A percentile compares a stretch with the other conserved stretches of the same genome.
Conservation (phyloP, 768 basidiomycete genomes). For the Pholiota molesta region DNA sequence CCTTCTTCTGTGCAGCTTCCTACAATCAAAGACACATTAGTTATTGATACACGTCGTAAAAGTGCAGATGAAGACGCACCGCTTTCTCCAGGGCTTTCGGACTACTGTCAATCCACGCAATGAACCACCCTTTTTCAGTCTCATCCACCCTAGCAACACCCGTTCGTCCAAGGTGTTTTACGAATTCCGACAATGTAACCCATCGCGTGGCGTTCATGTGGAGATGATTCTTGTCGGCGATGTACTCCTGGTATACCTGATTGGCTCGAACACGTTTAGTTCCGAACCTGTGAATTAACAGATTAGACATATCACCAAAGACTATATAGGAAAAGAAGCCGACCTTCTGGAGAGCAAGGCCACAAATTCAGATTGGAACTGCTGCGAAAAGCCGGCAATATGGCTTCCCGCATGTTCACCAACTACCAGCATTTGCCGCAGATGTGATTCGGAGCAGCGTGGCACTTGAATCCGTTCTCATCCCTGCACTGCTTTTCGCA, state of each 20-base stretch:
- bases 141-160: slow-evolving; percentile 95
- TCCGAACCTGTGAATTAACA: slow-evolving; percentile 59
- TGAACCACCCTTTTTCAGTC: slow-evolving; percentile 98
- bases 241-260: slow-evolving; percentile 97
- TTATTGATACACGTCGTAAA: background rate
- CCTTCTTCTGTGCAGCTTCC: slow-evolving; percentile 90
- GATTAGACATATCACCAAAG: slow-evolving; percentile 7
- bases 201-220: slow-evolving; percentile 99
- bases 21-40: slow-evolving; percentile 27
- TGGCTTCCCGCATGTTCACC: slow-evolving; percentile 93
- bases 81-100: slow-evolving; percentile 93
- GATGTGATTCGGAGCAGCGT: slow-evolving; percentile 83
- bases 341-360: slow-evolving; percentile 82
- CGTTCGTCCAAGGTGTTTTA: slow-evolving; percentile 82
- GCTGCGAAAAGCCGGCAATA: slow-evolving; percentile 85
- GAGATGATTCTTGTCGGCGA: slow-evolving; percentile 88
- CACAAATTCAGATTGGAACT: slow-evolving; percentile 95
- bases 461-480: slow-evolving; percentile 99
- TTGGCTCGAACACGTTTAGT: slow-evolving; percentile 96
- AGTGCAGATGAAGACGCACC: slow-evolving; percentile 40
- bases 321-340: slow-evolving; percentile 22
- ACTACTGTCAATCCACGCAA: slow-evolving; percentile 96
- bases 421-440: slow-evolving; percentile 96
- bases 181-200: slow-evolving; percentile 97
- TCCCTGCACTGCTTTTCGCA: slow-evolving; percentile 99